Evolutionary conservation across 208 protist genomes (phyloP), one percentile per base, ranked within the genome.

Genomic region (Leishmania guyanensis): DNA sequence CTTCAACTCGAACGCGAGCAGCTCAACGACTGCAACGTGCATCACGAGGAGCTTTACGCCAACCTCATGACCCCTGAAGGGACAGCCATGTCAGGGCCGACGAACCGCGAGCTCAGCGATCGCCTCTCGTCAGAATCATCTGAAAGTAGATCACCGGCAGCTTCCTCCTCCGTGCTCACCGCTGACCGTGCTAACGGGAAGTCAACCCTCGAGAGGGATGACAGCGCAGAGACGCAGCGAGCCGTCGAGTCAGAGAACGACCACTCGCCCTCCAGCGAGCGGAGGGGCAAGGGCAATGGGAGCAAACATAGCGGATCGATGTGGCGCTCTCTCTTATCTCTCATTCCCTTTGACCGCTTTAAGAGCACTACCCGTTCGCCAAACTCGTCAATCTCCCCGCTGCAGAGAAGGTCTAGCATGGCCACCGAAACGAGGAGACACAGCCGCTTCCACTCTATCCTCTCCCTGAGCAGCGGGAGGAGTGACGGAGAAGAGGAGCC

Each of bases 11-110:
- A 83, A 51, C 68, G 68, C 39, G 64, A 73, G 16, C 56, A 84
- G n/a, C 1, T 81, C 20, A 72, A 75, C 77, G 82, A 83, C 79
- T 83, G 86, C 58, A 73, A 86, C 71, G 74, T 80, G 16, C 64
- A 22, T 33, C 84, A 82, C 72, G 75, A 66, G 20, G 79, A 86
- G 5, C 17, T 82, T 39, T 80, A 83, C 69, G 20, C 17, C 53
- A 58, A 65, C 53, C 14, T 79, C 6, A 48, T 20, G 29, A 53
- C n/a, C 8, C 3, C 68, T 12, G 43, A 6, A 33, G 68, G 10
- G 36, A 4, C 68, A 22, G 20, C 1, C 43, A 5, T 53, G 20
- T 72, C 43, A 20, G 68, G 12, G 10, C 48, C 0, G 2, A 22
- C 1, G 14, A 22, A 22, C 71, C 17, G 9, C 2, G 2, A 43